A percentile compares a stretch with the other conserved stretches of the same genome.
Evolutionary conservation across 1,284 basidiomycete genomes (phyloP).

Genomic region (Irpex lacteus): DNA sequence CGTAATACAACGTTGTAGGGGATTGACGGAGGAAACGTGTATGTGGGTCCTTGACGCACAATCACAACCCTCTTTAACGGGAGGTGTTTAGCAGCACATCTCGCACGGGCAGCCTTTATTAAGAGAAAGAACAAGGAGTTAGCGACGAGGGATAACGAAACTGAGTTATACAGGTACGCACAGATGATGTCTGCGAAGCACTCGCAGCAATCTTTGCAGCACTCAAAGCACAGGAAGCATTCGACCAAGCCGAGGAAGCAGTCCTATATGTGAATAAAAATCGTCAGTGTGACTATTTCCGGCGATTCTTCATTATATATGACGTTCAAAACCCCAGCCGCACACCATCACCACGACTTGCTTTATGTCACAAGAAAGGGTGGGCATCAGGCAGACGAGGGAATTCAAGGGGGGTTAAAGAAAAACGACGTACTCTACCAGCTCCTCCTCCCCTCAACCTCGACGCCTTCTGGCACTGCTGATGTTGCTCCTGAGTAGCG

Average conservation of each 20-base stretch:
- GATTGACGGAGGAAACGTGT: not conserved
- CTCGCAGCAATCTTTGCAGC: conserved; percentile 44
- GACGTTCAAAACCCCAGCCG: too few species aligned
- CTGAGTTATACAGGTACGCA: conserved; percentile 23
- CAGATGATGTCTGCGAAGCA: conserved; percentile 42
- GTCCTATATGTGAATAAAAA: conserved; percentile 36
- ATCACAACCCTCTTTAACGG: not conserved
- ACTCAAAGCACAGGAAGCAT: conserved; percentile 63
- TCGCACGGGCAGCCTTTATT: conserved; percentile 40
- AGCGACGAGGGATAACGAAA: too few species aligned
- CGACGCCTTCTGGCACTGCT: conserved; percentile 42
- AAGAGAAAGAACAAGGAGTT: not conserved
- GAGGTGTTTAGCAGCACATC: conserved; percentile 36
- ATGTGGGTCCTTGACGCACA: not conserved
- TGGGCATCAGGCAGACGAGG: not conserved
- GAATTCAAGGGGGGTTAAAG: not conserved
- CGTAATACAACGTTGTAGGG: too few species aligned
- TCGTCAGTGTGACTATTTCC: too few species aligned
- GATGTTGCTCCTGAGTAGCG: conserved; percentile 24
- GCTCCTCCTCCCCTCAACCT: conserved; percentile 63
- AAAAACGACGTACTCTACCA: conserved; percentile 41
- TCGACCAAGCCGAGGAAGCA: conserved; percentile 57
- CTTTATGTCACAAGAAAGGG: too few species aligned
- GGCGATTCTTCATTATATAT: too few species aligned
- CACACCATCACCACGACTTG: too few species aligned